phyloP scores from a whole-genome alignment of 1,284 basidiomycete species.

The Cutaneotrichosporon curvatum region DNA sequence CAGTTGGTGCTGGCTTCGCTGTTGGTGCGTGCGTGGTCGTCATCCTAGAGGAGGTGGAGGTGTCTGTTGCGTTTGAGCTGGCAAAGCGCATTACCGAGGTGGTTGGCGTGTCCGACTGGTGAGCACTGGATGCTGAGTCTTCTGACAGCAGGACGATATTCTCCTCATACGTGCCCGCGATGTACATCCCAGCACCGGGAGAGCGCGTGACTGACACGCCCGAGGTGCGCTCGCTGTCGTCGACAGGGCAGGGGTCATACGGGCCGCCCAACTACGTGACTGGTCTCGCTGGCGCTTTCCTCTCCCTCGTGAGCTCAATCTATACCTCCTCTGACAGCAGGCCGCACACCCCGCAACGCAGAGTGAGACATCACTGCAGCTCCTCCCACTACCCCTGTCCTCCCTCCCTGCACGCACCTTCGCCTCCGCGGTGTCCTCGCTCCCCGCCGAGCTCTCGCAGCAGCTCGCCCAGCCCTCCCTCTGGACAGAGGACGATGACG shows the following conservation, averaged over 20 bases:
- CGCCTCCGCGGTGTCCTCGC: constrained; percentile 7
- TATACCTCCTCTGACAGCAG: constrained; percentile 16
- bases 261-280: constrained; percentile 39
- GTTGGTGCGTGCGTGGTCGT: constrained; percentile 15
- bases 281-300: constrained; percentile 30
- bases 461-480: constrained; percentile 1
- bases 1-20: constrained; percentile 12
- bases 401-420: constrained; percentile 9
- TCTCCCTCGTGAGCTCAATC: constrained; percentile 21
- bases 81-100: background rate
- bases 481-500: constrained; percentile 39
- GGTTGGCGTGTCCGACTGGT: constrained; percentile 9
- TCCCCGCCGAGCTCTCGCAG: background rate
- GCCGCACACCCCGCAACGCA: constrained; percentile 24
- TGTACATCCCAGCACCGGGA: constrained; percentile 32
- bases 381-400: constrained; percentile 36
- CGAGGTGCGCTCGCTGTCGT: constrained; percentile 27
- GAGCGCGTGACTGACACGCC: constrained; percentile 10
- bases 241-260: constrained; percentile 5
- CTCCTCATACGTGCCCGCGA: constrained; percentile 35
- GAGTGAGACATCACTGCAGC: constrained; percentile 9
- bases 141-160: constrained; percentile 28
- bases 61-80: constrained; percentile 2
- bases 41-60: constrained; percentile 11
- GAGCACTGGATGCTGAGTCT: background rate